Base-by-base conservation (phyloP, 768 basidiomycete genomes). In the Boletus reticuloceps region DNA sequence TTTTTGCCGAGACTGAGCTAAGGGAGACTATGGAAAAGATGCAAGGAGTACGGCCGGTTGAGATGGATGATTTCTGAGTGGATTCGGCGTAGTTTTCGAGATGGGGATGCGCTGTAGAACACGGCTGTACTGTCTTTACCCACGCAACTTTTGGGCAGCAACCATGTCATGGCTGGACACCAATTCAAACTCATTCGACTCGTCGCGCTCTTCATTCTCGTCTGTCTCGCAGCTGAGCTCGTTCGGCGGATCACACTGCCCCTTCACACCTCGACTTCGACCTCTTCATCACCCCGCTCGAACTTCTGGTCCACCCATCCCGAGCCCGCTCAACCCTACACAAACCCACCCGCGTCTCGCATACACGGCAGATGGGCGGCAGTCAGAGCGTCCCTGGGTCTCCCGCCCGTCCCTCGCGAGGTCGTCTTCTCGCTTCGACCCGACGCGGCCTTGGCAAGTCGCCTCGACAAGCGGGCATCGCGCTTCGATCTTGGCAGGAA, bases 1-100 rank as follows among this genome's bases (percentile, higher is more conserved):
- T 80, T 58, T 85, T 83, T 69, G 88, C 84, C 1, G 89, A 90
- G 73, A 79, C 82, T 31, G 87, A 91, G 70, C 75, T 93, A 44
- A 79, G 80, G 61, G 88, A 90, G 71, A 74, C 81, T 11, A 89
- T 93, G 89, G 82, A 83, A 64, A 83, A 74, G 62, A 78, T 86
- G 71, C 82, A 85, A 55, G 71, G 69, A 20, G 73, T 81, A 46
- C 78, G 77, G 59, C 83, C 84, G n/a, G 66, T 74, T 12, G 78
- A 72, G 40, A 63, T 72, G 36, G 71, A 75, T 22, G 71, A 72
- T 58, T 57, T 68, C 53, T 67, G 65, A 72, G 25, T 11, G 27
- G 29, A 19, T 25, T 40, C 5, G n/a, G 11, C 19, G 27, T 36
- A 16, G 54, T 44, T 36, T 11, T 34, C 32, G 32, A 34, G 32